Evolutionary conservation across 1,139 yeast species (phyloP).

Genomic region (Hanseniaspora sp.): DNA sequence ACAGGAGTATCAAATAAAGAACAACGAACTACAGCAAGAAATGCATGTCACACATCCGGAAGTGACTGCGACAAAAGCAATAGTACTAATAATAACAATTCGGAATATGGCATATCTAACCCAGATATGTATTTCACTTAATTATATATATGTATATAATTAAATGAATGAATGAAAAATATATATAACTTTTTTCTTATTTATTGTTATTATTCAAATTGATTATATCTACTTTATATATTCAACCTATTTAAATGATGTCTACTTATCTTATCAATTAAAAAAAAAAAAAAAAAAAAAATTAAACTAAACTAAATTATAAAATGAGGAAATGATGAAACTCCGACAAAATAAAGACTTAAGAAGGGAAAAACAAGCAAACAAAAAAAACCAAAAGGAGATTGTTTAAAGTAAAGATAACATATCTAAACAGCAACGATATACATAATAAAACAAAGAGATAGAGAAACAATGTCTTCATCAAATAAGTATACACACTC

Average conservation of each 20-base stretch:
- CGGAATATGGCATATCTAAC: not conserved
- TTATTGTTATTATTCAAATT: no score
- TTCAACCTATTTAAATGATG: no score
- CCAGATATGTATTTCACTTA: not conserved
- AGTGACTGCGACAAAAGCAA: not conserved
- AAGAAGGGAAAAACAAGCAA: no score
- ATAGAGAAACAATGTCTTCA: no score
- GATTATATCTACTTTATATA: no score
- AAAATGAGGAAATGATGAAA: no score
- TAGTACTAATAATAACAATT: not conserved
- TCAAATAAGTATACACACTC: slow-evolving; percentile 5
- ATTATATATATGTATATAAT: not conserved
- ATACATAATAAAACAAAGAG: no score
- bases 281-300: no score
- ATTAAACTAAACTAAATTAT: no score
- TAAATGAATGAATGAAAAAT: not conserved
- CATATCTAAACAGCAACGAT: not conserved
- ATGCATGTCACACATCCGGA: not conserved
- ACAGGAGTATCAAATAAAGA: slow-evolving; percentile 1
- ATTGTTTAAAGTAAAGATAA: slow-evolving; percentile 16
- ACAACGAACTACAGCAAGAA: not conserved
- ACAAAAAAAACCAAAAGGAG: slow-evolving; percentile 16
- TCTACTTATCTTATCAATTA: no score
- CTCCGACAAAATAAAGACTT: no score
- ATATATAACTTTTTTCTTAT: no score